Base-by-base conservation (phyloP, 2,329 filamentous ascomycete genomes). In the Curvularia eragrostidis region DNA sequence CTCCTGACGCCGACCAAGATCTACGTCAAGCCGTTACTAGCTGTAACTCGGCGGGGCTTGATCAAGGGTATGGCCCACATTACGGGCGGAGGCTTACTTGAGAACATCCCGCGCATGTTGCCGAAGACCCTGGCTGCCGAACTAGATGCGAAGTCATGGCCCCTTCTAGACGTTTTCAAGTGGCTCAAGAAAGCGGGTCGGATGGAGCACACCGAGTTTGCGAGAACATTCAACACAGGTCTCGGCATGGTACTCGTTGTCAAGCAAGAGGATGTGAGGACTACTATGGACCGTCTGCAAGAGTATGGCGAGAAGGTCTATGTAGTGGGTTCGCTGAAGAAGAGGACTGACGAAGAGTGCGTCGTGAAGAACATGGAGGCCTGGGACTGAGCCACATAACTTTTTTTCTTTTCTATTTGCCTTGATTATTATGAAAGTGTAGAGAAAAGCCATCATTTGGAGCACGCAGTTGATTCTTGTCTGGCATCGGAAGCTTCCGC, bases 21-120 rank as follows among this genome's bases (percentile, higher is more conserved):
- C 75, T 99, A 99, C 78, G 95, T 98, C 70, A 90, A 90, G 75
- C 83, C 90, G 32, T 80, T 96, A 21, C 85, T 98, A 9, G 84
- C 87, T 48, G 85, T 90, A 1, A 75, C 81, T 5, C 79, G 85
- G 47, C 82, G 84, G 63, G 80, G 83, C 9, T 81, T 92, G 39
- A 83, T 98, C 76, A 96, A 97, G 81, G 95, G 95, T 52, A 90
- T 98, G 77, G 91, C 95, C 10, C 95, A 99, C 79, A 98, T 99
- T 80, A 99, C 95, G 0, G 95, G 95, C 49, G 95, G 95, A 60
- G 95, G 95, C 10, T 85, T 99, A 19, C 83, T 89, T 18, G 95
- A 99, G 79, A 99, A 99, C 77, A 89, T 99, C 24, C 95, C 95
- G 28, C 89, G 95, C 64, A 96, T 96, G 90, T 84, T 99, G 18